Conservation (phyloP, 1,284 basidiomycete genomes). For the Cryptococcus sp. region DNA sequence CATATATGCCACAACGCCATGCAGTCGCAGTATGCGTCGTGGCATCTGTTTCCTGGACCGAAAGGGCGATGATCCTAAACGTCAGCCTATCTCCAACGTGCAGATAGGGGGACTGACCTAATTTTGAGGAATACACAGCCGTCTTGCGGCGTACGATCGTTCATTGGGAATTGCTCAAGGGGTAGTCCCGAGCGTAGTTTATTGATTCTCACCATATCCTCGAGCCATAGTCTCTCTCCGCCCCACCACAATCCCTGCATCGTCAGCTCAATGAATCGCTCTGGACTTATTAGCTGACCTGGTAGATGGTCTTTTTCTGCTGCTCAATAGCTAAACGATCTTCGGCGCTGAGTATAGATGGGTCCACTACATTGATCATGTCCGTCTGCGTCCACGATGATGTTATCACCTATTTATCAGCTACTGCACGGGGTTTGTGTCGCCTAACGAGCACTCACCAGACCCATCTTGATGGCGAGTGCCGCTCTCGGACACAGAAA, state of each 20-base stretch:
- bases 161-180: constrained; percentile 13
- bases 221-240: constrained; percentile 78
- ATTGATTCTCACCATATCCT: constrained; percentile 70
- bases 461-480: constrained; percentile 27
- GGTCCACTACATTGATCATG: constrained; percentile 24
- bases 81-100: too few relatives aligned
- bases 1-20: constrained; percentile 35
- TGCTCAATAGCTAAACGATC: constrained; percentile 22
- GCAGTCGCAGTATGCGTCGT: constrained; percentile 4
- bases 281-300: constrained; percentile 11
- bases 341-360: constrained; percentile 18
- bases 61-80: constrained; percentile 25
- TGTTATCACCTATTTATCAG: constrained; percentile 14
- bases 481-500: constrained; percentile 21
- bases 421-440: not conserved
- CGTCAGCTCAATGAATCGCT: not conserved
- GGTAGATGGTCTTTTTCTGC: constrained; percentile 29
- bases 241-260: constrained; percentile 81
- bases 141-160: constrained; percentile 12
- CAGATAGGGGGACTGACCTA: constrained; percentile 20
- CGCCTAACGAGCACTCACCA: constrained; percentile 17
- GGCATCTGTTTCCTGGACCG: constrained; percentile 8
- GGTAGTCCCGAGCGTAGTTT: constrained; percentile 26
- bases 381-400: constrained; percentile 39
- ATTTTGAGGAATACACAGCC: constrained; percentile 30